These are phyloP conservation scores for Venturiaceae sp. DNA, from an alignment of 2,329 filamentous ascomycete species.

Conservation along the genomic window DNA sequence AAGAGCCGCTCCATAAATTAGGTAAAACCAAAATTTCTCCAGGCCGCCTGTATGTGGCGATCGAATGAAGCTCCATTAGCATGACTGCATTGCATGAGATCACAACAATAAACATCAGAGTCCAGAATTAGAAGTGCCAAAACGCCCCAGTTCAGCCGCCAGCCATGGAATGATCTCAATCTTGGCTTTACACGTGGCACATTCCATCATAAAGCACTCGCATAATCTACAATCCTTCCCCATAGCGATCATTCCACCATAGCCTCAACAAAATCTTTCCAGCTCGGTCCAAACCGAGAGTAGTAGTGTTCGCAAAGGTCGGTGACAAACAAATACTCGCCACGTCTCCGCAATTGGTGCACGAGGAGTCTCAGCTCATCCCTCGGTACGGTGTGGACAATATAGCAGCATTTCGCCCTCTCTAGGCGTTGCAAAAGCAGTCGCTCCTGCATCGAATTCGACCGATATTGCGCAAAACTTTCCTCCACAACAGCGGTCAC, in stretches of 20 bases:
- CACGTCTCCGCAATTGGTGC: not conserved
- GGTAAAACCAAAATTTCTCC: too few relatives aligned
- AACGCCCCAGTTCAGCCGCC: not conserved
- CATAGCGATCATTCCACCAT: not conserved
- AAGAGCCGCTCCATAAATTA: too few relatives aligned
- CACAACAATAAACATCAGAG: not conserved
- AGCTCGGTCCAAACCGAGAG: not conserved
- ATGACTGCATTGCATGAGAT: not conserved
- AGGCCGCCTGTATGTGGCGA: too few relatives aligned
- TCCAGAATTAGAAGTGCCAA: not conserved
- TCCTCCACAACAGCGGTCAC: constrained; percentile 1
- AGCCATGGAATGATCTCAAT: not conserved
- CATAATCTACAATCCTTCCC: not conserved
- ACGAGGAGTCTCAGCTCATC: not conserved
- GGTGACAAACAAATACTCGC: constrained; percentile 3
- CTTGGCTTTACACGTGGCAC: not conserved
- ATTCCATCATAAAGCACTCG: not conserved
- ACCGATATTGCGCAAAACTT: not conserved
- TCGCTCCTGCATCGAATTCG: not conserved
- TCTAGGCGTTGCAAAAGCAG: not conserved
- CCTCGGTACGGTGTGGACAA: not conserved
- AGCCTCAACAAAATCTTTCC: not conserved
- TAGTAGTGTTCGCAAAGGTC: constrained; percentile 3
- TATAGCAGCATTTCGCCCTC: not conserved
- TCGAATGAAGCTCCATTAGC: not conserved